These are phyloP conservation scores for Nyctanthes arbortristis DNA, from an alignment of 257 asterid species.

Conservation along the genomic window DNA sequence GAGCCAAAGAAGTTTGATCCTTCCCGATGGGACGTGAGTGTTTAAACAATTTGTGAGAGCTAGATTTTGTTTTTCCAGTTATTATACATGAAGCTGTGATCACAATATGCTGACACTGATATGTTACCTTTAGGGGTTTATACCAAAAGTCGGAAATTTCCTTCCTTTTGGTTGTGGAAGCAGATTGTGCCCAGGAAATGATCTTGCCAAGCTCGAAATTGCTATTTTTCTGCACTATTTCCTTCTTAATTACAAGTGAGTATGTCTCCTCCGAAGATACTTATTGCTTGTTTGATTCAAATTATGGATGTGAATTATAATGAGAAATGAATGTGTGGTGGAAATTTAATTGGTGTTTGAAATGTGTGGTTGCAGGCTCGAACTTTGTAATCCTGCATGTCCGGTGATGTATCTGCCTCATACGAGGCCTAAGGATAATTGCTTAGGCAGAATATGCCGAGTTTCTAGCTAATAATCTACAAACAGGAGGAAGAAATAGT, in stretches of 20 bases:
- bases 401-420: slow-evolving; percentile 76
- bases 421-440: slow-evolving; percentile 83
- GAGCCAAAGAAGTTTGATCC: slow-evolving; percentile 82
- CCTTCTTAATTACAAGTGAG: slow-evolving; percentile 68
- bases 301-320: too few species aligned
- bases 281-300: background rate
- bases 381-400: slow-evolving; percentile 49
- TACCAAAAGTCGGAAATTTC: slow-evolving; percentile 73
- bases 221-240: slow-evolving; percentile 83
- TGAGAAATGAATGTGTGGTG: too few species aligned
- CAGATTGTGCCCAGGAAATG: slow-evolving; percentile 91
- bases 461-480: slow-evolving; percentile 21
- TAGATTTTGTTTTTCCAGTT: background rate
- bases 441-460: slow-evolving; percentile 57
- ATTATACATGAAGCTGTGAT: background rate
- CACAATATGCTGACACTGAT: background rate
- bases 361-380: slow-evolving; percentile 46
- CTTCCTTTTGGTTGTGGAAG: slow-evolving; percentile 89
- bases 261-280: background rate
- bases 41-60: background rate
- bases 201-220: slow-evolving; percentile 88
- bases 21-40: slow-evolving; percentile 91
- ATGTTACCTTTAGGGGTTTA: slow-evolving; percentile 43
- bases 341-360: background rate
- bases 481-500: background rate